These are phyloP conservation scores for Thermochaetoides thermophila DNA, from an alignment of 495 filamentous ascomycete genomes.

Conservation along the genomic window DNA sequence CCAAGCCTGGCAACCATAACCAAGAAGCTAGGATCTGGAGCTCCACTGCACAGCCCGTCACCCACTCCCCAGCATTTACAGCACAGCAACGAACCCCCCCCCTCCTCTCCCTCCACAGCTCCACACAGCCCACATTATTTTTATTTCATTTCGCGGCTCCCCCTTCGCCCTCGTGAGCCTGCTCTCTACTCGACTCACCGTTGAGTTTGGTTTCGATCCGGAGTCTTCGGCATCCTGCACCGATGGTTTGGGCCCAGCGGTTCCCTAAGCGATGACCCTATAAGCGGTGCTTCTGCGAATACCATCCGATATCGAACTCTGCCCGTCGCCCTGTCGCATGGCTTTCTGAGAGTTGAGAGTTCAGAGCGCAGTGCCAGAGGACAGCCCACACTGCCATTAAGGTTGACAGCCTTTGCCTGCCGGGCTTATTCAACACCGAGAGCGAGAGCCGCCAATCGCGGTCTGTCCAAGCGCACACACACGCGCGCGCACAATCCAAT, in stretches of 20 bases:
- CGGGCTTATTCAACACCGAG: constrained; percentile 9
- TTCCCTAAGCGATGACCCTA: constrained; percentile 17
- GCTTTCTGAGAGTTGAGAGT: too few species aligned
- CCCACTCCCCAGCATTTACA: constrained; percentile 1
- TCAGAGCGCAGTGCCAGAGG: too few species aligned
- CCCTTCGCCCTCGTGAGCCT: background rate
- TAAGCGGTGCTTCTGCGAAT: constrained; percentile 15
- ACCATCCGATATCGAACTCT: constrained; percentile 11
- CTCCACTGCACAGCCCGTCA: constrained; percentile 6
- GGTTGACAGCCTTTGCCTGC: constrained; percentile 1
- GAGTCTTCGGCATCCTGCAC: constrained; percentile 16
- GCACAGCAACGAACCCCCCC: constrained; percentile 1
- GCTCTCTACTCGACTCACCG: background rate
- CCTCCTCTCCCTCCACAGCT: too few species aligned
- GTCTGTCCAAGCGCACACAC: background rate
- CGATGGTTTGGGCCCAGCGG: constrained; percentile 10
- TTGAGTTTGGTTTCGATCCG: constrained; percentile 11
- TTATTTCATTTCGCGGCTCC: constrained; percentile 10
- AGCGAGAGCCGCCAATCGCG: constrained; percentile 7
- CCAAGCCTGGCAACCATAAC: too few species aligned
- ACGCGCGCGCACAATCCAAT: background rate
- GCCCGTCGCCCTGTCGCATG: constrained; percentile 8
- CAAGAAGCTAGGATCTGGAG: background rate
- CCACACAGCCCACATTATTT: constrained; percentile 24
- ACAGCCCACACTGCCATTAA: background rate